Percentiles rank a stretch among this genome's conserved stretches.
Evolutionary conservation across 1,284 basidiomycete species (phyloP).

Genomic region (Amylostereum areolatum): DNA sequence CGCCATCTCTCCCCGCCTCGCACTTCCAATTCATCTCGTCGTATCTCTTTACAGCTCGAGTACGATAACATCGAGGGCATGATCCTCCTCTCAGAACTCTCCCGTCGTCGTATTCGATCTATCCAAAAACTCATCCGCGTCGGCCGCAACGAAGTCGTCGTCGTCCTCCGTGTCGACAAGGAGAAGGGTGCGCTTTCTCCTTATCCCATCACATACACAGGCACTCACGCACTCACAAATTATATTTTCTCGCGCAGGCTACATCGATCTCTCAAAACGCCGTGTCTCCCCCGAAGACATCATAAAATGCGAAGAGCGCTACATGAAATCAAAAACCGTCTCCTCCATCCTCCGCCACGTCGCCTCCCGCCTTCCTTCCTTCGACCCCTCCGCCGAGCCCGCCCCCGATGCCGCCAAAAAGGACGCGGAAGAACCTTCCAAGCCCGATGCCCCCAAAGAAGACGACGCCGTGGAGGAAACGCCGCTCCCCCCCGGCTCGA

Average conservation of each 20-base stretch:
- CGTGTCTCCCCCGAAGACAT: conserved; percentile 99
- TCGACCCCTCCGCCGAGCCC: conserved; percentile 30
- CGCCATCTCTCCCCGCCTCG: conserved; percentile 1
- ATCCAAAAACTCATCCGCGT: conserved; percentile 99
- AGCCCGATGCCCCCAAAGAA: conserved; percentile 31
- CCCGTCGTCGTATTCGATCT: conserved; percentile 92
- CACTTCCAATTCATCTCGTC: background rate
- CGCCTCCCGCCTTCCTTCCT: conserved; percentile 72
- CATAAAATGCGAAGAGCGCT: conserved; percentile 96
- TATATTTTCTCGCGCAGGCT: conserved; percentile 48
- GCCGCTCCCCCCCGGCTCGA: conserved; percentile 34
- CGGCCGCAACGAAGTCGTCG: conserved; percentile 97
- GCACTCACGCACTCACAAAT: background rate
- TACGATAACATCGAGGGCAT: conserved; percentile 99
- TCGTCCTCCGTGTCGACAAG: conserved; percentile 97
- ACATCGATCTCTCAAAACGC: conserved; percentile 98
- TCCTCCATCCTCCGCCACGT: conserved; percentile 93
- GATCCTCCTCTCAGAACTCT: conserved; percentile 97
- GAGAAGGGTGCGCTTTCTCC: conserved; percentile 77
- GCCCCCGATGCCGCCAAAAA: conserved; percentile 18
- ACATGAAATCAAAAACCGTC: conserved; percentile 96
- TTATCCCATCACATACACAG: background rate
- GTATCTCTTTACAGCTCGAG: conserved; percentile 64
- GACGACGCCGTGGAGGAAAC: conserved; percentile 41
- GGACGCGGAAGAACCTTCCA: conserved; percentile 33